A percentile compares a stretch with the other conserved stretches of the same genome.
Evolutionary conservation across 2,329 filamentous ascomycete genomes (phyloP).

Genomic region (Claviceps spartinae): DNA sequence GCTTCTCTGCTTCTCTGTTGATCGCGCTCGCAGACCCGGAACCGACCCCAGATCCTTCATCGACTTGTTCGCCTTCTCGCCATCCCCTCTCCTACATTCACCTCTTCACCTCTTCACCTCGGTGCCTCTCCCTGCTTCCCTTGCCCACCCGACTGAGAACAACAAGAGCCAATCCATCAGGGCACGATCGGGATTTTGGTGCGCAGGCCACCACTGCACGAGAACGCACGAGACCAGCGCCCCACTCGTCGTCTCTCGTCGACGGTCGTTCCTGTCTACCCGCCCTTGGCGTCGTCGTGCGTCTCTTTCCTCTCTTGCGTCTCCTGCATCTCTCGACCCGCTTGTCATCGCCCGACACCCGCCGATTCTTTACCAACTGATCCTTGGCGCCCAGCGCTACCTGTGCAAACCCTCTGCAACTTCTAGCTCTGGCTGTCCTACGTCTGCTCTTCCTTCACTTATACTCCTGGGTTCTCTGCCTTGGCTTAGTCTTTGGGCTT

Average conservation of each 20-base stretch:
- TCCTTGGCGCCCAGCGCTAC: not conserved
- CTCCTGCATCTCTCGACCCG: not conserved
- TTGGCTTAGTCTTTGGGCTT: not conserved
- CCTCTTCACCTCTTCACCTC: not conserved
- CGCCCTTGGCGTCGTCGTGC: not conserved
- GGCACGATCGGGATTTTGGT: not conserved
- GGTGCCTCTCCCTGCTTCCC: not conserved
- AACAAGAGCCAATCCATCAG: not conserved
- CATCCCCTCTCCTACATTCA: not conserved
- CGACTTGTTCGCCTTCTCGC: not conserved
- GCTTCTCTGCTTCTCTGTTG: not conserved
- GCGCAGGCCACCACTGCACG: not conserved
- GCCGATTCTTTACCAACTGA: not conserved
- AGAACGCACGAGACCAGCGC: not conserved
- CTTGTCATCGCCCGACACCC: conserved; percentile 5
- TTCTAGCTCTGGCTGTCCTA: not conserved
- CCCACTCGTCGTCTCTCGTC: not conserved
- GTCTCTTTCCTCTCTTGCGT: too few relatives aligned
- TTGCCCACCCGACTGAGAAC: not conserved
- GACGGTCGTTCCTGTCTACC: not conserved
- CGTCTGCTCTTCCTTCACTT: not conserved
- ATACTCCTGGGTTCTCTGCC: not conserved
- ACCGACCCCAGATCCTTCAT: not conserved
- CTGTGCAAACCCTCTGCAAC: not conserved
- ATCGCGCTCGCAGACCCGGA: not conserved